Base-by-base conservation (phyloP, 2,329 filamentous ascomycete species). In the Aspergillus fijiensis region DNA sequence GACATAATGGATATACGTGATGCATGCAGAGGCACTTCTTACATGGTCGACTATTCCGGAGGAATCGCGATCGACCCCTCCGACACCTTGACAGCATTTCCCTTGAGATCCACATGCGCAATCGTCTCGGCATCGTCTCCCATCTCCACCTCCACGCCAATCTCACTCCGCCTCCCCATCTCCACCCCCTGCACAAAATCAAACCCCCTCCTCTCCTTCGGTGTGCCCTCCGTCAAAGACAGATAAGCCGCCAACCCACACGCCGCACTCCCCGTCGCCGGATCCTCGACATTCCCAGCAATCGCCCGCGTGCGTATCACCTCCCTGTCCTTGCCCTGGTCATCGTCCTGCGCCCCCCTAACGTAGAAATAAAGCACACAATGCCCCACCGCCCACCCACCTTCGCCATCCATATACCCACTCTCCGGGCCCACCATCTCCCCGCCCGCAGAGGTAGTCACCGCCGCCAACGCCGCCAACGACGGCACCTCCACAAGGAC, bases 161-260 rank as follows among this genome's bases (percentile, higher is more conserved):
- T 78, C 59, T 77, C 75, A 66, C 74, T 76, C 7, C 72, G 66
- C 64, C 86, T 75, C 5, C 86, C 87, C 84, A 89, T 89, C 74
- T 90, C 87, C 10, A 89, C 85, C 0, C 87, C 88, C 75, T 90
- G 87, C 60, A 83, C 83, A 63, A 89, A 76, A 59, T 81, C 77
- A 64, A 84, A 87, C 57, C 72, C 72, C 25, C 70, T 72, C 51
- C 62, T 61, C 27, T 48, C 11, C 48, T 66, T 60, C 2, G n/a
- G 57, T 55, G 23, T 67, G 71, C n/a, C 70, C 76, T 45, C 1
- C n/a, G 72, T 71, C 55, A 84, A 69, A 4, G 82, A 79, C 61
- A 89, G 74, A 67, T 84, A 88, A 57, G 80, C 76, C 21, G 79
- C 77, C 64, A 90, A 72, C 7, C 83, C 82, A 68, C 81, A 82